Percentiles rank a stretch among this genome's conserved stretches.
Conservation (phyloP, 2,329 filamentous ascomycete species). For the Cyclaneusma minus region DNA sequence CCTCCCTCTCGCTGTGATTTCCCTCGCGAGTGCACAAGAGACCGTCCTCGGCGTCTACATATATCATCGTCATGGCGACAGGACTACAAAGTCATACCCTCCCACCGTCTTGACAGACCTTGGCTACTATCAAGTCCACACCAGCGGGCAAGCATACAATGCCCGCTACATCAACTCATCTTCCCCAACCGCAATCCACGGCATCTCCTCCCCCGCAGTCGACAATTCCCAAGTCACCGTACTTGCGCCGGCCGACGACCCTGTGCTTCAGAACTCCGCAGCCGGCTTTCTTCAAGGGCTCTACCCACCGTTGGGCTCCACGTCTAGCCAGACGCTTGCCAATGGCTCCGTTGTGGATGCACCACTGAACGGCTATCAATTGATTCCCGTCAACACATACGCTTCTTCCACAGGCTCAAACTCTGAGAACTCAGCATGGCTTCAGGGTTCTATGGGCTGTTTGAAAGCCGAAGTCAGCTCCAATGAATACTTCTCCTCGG, state of each 20-base stretch:
- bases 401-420: slow-evolving; percentile 36
- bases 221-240: slow-evolving; percentile 56
- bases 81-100: slow-evolving; percentile 60
- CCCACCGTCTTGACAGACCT: slow-evolving; percentile 63
- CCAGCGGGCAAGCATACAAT: slow-evolving; percentile 61
- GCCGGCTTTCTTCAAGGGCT: slow-evolving; percentile 70
- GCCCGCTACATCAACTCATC: slow-evolving; percentile 53
- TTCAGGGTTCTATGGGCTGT: slow-evolving; percentile 42
- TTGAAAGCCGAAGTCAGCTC: slow-evolving; percentile 36
- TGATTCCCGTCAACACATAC: slow-evolving; percentile 58
- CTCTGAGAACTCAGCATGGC: slow-evolving; percentile 39
- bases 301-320: slow-evolving; percentile 58
- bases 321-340: slow-evolving; percentile 44
- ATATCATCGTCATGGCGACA: slow-evolving; percentile 82
- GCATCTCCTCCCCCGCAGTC: slow-evolving; percentile 50
- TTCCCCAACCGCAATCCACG: slow-evolving; percentile 38
- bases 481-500: slow-evolving; percentile 34
- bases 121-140: slow-evolving; percentile 61
- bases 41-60: slow-evolving; percentile 58
- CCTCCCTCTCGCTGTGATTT: slow-evolving; percentile 23
- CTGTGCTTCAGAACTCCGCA: slow-evolving; percentile 66
- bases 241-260: slow-evolving; percentile 52
- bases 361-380: slow-evolving; percentile 69
- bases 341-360: slow-evolving; percentile 52
- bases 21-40: slow-evolving; percentile 17